phyloP scores from a whole-genome alignment of 352 stramenopile species.

The Phytopythium cucurbitacearum region DNA sequence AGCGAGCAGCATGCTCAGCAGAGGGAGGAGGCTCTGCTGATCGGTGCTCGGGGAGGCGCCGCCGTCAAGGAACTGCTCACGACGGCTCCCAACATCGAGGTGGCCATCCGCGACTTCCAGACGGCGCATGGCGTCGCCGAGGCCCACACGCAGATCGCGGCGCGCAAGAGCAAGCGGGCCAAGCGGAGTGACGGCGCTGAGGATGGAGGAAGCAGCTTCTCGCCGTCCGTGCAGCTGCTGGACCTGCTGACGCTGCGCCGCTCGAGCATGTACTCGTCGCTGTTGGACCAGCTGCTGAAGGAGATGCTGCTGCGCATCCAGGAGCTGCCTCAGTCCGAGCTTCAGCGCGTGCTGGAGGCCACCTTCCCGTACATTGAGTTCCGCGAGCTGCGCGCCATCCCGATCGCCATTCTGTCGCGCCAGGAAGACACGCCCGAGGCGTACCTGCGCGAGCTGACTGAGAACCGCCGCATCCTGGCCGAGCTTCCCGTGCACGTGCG shows the following conservation, averaged over 20 bases:
- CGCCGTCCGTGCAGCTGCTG: conserved; percentile 66
- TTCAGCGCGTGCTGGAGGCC: conserved; percentile 64
- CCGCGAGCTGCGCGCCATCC: conserved; percentile 76
- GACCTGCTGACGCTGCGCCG: conserved; percentile 67
- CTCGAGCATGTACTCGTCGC: conserved; percentile 59
- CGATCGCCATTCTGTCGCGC: conserved; percentile 74
- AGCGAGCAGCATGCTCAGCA: conserved; percentile 8
- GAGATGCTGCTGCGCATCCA: conserved; percentile 77
- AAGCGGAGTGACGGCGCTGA: neutral
- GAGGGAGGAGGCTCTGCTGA: conserved; percentile 41
- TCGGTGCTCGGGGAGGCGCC: conserved; percentile 66
- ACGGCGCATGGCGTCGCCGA: conserved; percentile 49
- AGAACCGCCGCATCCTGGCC: conserved; percentile 73
- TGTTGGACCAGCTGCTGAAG: conserved; percentile 59
- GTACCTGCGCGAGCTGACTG: conserved; percentile 76
- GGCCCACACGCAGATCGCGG: conserved; percentile 32
- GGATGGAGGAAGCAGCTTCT: conserved; percentile 23
- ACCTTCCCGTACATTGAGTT: conserved; percentile 89
- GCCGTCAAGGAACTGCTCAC: conserved; percentile 79
- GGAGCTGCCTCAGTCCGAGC: conserved; percentile 61
- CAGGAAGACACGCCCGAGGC: conserved; percentile 76
- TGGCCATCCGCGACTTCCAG: conserved; percentile 82
- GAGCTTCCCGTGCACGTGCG: conserved; percentile 79
- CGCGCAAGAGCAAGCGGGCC: conserved; percentile 20
- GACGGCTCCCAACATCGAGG: conserved; percentile 78